These are phyloP conservation scores for Fusarium irregulare DNA, from an alignment of 2,329 filamentous ascomycete genomes.

Conservation along the genomic window DNA sequence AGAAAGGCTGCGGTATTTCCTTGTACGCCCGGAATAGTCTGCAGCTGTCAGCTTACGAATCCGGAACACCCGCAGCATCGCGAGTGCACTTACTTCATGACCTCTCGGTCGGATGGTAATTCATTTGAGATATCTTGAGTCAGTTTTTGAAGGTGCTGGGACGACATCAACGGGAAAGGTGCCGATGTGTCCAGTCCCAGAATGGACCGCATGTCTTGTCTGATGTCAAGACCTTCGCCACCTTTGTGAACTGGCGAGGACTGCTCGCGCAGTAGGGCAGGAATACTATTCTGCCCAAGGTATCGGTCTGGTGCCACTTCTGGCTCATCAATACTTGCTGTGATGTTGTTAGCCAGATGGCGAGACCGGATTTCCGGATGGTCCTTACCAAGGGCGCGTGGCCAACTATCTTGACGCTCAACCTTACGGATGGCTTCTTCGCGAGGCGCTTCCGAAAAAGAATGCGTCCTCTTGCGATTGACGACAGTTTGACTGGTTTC, in stretches of 20 bases:
- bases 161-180: conserved; percentile 75
- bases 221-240: conserved; percentile 66
- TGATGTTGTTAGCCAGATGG: conserved; percentile 37
- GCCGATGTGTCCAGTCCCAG: conserved; percentile 73
- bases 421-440: conserved; percentile 49
- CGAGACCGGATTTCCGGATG: conserved; percentile 17
- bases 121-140: conserved; percentile 71
- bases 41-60: conserved; percentile 13
- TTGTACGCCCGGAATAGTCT: conserved; percentile 75
- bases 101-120: conserved; percentile 72
- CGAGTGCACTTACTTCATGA: conserved; percentile 67
- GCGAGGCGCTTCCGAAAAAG: conserved; percentile 46
- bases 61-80: background rate
- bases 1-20: conserved; percentile 74
- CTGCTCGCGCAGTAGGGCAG: conserved; percentile 72
- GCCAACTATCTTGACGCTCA: conserved; percentile 57
- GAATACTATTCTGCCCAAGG: conserved; percentile 75
- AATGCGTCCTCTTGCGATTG: conserved; percentile 51
- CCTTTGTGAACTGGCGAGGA: conserved; percentile 64
- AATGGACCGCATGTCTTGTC: conserved; percentile 74
- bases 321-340: conserved; percentile 62
- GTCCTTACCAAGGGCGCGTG: conserved; percentile 54
- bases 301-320: conserved; percentile 69
- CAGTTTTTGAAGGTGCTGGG: conserved; percentile 68
- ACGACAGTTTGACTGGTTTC: conserved; percentile 38